A percentile compares a stretch with the other conserved stretches of the same genome.
These are phyloP conservation scores for Pseudoscleropodium purum DNA, from an alignment of 225 moss, liverwort and hornwort genomes.

Conservation along the genomic window DNA sequence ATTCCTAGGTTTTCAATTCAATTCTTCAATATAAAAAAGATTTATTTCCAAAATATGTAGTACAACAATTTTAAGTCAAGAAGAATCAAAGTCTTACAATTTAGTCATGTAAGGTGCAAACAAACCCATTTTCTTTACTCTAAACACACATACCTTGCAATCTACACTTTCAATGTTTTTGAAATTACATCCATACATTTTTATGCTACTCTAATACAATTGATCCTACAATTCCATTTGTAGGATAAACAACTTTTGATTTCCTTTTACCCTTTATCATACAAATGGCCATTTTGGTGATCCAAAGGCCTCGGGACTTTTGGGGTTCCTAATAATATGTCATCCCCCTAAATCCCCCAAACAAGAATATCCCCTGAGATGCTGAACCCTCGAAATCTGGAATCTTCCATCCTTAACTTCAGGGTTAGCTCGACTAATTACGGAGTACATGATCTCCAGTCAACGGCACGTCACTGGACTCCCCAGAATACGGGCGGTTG, in stretches of 20 bases:
- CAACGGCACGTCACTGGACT: background rate
- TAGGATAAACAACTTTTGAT: accelerated
- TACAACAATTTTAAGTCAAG: background rate
- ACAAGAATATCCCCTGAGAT: background rate
- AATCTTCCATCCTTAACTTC: background rate
- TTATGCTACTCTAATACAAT: accelerated
- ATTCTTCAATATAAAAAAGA: background rate
- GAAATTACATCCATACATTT: background rate
- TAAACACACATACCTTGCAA: background rate
- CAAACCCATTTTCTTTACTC: background rate
- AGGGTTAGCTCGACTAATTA: background rate
- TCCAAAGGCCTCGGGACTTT: too few species aligned
- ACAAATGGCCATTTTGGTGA: too few species aligned
- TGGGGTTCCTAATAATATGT: too few species aligned
- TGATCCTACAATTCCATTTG: background rate
- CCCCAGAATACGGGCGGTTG: background rate
- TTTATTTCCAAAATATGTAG: background rate
- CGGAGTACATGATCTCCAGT: background rate
- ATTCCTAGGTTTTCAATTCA: background rate
- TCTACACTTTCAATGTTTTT: background rate
- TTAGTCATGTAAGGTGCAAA: background rate
- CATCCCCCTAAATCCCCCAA: too few species aligned
- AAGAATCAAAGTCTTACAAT: background rate
- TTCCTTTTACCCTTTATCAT: too few species aligned
- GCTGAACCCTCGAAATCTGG: background rate